Base-by-base conservation (phyloP, 257 asterid genomes). In the Solanum corneliomulleri region DNA sequence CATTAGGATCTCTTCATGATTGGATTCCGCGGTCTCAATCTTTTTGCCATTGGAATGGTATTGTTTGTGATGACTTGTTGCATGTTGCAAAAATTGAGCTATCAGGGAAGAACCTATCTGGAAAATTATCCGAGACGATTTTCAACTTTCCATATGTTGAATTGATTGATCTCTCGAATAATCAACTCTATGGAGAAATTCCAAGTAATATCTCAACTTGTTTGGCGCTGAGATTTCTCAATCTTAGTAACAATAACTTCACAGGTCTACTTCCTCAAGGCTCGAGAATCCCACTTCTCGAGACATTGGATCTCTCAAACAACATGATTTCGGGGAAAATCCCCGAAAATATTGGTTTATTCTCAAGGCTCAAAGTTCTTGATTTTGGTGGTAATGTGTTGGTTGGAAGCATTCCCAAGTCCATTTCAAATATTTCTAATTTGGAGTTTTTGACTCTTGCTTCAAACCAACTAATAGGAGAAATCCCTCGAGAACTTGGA, bases 371-470 rank as follows among this genome's bases (percentile, higher is more conserved):
- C 49, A 94, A 52, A 56, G 42, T 82, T 6, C 91, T 96, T 27
- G 98, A 95, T 88, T 86, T 96, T 72, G 99, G 99, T 29, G 99
- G 98, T 69, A 96, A 96, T 86, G 89, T 84, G 29, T 88, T 96
- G 62, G 45, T 87, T 2, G 98, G 98, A 35, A 56, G 25, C 41
- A 89, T 96, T 9, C 98, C 98, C 3, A 47, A 83, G 25, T 94
- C 98, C 15, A 52, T 95, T 8, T 66, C 86, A 20, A 94, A 94
- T 86, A 47, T 96, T 90, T 92, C 95, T 15, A 78, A 16, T 47
- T 86, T 96, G 92, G 94, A 95, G 82, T 45, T 86, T 80, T 87
- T 96, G 72, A 95, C 98, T 44, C 87, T 94, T 85, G 95, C 98
- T 27, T 96, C 99, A 18, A 96, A 96, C 91, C 95, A 95, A 35